phyloP scores from a whole-genome alignment of 78 protist genomes.

The Dictyostelium brefeldianum region DNA sequence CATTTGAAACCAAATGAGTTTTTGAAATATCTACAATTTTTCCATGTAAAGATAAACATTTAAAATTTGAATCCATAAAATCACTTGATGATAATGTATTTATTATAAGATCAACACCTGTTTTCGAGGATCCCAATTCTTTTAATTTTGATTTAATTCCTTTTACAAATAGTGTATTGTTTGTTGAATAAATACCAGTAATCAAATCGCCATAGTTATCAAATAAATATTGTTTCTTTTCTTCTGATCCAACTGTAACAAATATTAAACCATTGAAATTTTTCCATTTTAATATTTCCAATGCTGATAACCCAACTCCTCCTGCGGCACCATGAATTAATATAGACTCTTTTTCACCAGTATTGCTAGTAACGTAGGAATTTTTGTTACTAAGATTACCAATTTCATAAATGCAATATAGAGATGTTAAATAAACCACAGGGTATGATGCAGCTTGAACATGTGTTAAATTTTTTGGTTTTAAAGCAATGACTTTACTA shows the following conservation, averaged over 20 bases:
- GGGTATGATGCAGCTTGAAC: slow-evolving; percentile 5
- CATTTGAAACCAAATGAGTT: no score
- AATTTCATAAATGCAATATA: neutral
- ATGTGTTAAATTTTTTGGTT: neutral
- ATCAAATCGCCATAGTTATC: slow-evolving; percentile 1
- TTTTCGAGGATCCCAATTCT: neutral
- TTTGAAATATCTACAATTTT: neutral
- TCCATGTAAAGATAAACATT: neutral
- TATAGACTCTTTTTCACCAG: neutral
- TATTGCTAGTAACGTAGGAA: no score
- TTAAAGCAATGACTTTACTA: neutral
- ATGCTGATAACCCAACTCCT: slow-evolving; percentile 18
- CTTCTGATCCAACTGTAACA: slow-evolving; percentile 2
- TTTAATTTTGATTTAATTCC: neutral
- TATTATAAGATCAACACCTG: neutral
- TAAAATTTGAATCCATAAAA: neutral
- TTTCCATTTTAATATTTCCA: slow-evolving; percentile 10
- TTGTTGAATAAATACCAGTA: neutral
- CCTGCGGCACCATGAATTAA: slow-evolving; percentile 15
- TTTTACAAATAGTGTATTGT: neutral
- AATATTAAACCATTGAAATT: slow-evolving; percentile 6
- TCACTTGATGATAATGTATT: neutral
- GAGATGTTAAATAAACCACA: neutral
- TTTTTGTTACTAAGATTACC: neutral
- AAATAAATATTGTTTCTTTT: slow-evolving; percentile 8